phyloP scores from a whole-genome alignment of 2,329 filamentous ascomycete genomes.

The Aspergillus terreus region DNA sequence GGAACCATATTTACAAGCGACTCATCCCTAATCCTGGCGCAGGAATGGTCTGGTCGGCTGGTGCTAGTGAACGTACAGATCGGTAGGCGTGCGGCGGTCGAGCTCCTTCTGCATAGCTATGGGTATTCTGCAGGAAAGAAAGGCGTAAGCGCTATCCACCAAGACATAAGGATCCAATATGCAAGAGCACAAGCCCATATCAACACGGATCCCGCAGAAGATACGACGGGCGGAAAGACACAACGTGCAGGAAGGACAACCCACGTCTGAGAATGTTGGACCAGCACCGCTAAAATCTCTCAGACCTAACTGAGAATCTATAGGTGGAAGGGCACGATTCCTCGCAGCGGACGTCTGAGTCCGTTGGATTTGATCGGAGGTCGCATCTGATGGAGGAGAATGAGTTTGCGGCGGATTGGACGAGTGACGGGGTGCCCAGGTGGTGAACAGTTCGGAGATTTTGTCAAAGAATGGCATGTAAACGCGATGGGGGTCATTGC shows the following conservation, averaged over 20 bases:
- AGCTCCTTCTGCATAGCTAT: slow-evolving; percentile 18
- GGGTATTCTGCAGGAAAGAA: slow-evolving; percentile 5
- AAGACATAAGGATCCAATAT: not conserved
- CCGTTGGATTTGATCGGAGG: slow-evolving; percentile 17
- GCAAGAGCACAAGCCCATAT: not conserved
- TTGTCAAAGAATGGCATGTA: slow-evolving; percentile 20
- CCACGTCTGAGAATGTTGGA: not conserved
- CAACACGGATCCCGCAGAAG: not conserved
- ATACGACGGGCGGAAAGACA: not conserved
- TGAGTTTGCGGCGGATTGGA: not conserved
- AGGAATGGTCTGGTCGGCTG: slow-evolving; percentile 11
- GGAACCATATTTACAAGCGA: slow-evolving; percentile 18
- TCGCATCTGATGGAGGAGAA: slow-evolving; percentile 20
- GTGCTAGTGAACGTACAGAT: slow-evolving; percentile 18
- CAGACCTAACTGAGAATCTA: slow-evolving; percentile 6
- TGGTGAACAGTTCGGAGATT: slow-evolving; percentile 13
- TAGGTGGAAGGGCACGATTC: slow-evolving; percentile 11
- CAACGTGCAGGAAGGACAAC: not conserved
- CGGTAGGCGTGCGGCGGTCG: slow-evolving; percentile 7
- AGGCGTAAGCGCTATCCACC: not conserved
- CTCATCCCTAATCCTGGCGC: slow-evolving; percentile 19
- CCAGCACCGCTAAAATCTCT: not conserved
- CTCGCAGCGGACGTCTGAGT: slow-evolving; percentile 21
- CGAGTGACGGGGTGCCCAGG: slow-evolving; percentile 6
- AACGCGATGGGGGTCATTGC: slow-evolving; percentile 13